These are phyloP conservation scores for Dendrostoma leiphaemia DNA, from an alignment of 2,329 filamentous ascomycete species.

Conservation along the genomic window DNA sequence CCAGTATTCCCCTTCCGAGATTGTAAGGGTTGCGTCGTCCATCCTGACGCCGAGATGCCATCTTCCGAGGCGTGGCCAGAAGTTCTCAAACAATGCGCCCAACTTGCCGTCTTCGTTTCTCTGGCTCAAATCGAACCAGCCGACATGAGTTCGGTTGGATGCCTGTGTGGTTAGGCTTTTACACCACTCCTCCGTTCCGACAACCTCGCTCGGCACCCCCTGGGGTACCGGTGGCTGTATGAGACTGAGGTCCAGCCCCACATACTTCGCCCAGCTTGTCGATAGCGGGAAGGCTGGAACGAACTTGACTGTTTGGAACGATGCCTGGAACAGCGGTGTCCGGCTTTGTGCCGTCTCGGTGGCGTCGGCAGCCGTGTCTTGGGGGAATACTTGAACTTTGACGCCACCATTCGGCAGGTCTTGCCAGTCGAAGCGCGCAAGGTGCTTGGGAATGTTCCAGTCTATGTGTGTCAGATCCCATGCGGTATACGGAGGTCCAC, in stretches of 20 bases:
- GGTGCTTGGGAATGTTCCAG: conserved; percentile 56
- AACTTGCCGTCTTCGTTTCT: conserved; percentile 25
- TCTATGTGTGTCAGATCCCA: conserved; percentile 29
- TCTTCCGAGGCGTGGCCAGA: conserved; percentile 30
- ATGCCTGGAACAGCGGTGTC: conserved; percentile 44
- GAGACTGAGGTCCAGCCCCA: conserved; percentile 41
- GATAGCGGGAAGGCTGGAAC: conserved; percentile 44
- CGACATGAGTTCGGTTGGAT: conserved; percentile 32
- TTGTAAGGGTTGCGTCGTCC: conserved; percentile 24
- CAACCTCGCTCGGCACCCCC: conserved; percentile 39
- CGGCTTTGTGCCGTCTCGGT: conserved; percentile 32
- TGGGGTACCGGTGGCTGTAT: conserved; percentile 49
- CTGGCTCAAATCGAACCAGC: conserved; percentile 48
- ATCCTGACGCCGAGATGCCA: conserved; percentile 30
- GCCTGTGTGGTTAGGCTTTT: conserved; percentile 31
- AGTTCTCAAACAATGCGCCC: conserved; percentile 23
- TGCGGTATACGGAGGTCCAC: background rate
- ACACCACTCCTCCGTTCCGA: conserved; percentile 47
- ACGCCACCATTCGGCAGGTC: conserved; percentile 33
- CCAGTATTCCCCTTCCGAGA: conserved; percentile 24
- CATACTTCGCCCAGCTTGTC: conserved; percentile 33
- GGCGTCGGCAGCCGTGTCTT: conserved; percentile 32
- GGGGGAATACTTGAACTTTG: conserved; percentile 43
- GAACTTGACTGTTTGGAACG: conserved; percentile 39
- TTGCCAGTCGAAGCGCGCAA: conserved; percentile 49